Base-by-base conservation (phyloP, 78 protist genomes). In the Dictyostelium citrinum region DNA sequence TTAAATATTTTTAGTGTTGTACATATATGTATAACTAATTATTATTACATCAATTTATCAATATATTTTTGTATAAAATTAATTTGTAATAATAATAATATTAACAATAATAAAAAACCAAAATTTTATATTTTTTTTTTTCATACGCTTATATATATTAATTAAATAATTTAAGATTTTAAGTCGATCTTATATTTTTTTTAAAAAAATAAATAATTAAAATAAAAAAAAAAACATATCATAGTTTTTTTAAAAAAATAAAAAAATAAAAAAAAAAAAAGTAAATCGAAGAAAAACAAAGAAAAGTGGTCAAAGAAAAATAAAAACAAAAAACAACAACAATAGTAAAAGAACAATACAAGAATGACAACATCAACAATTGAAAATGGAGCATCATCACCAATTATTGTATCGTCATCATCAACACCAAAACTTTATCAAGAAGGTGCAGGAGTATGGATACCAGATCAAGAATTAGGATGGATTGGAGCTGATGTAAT, bases 401-500 rank as follows among this genome's bases (percentile, higher is more conserved):
- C 58, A 75, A 41, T 75, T 33, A 75, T 41, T 75, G 29, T 20
- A 55, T 55, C 60, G 16, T 49, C 60, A 49, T 49, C 64, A 4
- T 55, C 64, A 55, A 55, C 64, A 20, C 64, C 64, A 20, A 64
- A 64, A 64, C 35, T 64, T 11, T 64, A 64, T 75, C 49, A 41
- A 75, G 93, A 78, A 12, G 93, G 93, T 0, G 67, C 45, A 14
- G 79, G 82, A 17, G 85, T 88, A 29, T 88, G 93, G 93, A 35
- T 88, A 20, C 93, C 93, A 14, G 85, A 88, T 78, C 17, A 55
- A n/a, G 51, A 45, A 12, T 78, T 88, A 60, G 93, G 81, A 33
- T 88, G 93, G 93, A 60, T 88, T 4, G 80, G 78, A 12, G 93
- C 55, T 27, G 93, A 88, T 58, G 49, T 88, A 5, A 46, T 88